These are phyloP conservation scores for Lichtheimia ornata DNA, from an alignment of 371 early-diverging fungal species.

Conservation along the genomic window DNA sequence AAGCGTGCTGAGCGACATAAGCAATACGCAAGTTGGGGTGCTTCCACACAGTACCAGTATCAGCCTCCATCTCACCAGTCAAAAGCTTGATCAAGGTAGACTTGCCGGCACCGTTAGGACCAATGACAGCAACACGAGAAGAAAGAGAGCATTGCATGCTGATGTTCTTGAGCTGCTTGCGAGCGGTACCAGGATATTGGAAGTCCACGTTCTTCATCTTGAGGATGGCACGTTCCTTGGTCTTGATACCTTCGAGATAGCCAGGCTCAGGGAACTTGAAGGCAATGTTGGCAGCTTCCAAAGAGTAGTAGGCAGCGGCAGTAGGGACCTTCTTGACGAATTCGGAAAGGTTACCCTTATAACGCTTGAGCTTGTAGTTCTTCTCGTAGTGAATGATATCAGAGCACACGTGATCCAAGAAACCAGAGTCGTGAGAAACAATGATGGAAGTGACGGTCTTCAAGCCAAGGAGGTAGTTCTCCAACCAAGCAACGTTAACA, in stretches of 20 bases:
- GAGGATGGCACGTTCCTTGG: conserved; percentile 71
- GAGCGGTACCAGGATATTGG: too few species aligned
- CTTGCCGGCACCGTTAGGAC: conserved; percentile 82
- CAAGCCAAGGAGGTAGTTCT: conserved; percentile 72
- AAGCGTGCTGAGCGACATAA: conserved; percentile 90
- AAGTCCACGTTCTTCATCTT: conserved; percentile 65
- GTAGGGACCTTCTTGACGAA: conserved; percentile 81
- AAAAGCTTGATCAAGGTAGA: conserved; percentile 84
- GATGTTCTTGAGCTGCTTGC: conserved; percentile 56
- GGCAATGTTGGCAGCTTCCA: conserved; percentile 56
- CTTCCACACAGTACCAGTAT: conserved; percentile 71
- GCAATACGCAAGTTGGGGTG: conserved; percentile 83
- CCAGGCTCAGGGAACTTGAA: conserved; percentile 77
- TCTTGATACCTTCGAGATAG: conserved; percentile 72
- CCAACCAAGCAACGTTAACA: conserved; percentile 80
- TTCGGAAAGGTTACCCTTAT: conserved; percentile 82
- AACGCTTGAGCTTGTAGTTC: conserved; percentile 74
- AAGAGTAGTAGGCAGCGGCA: conserved; percentile 75
- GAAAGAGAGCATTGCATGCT: conserved; percentile 64
- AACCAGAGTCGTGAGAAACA: conserved; percentile 89
- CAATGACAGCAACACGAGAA: conserved; percentile 75
- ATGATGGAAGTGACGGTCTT: conserved; percentile 79
- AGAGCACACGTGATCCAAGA: conserved; percentile 85
- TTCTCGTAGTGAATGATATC: conserved; percentile 81
- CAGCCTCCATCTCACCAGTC: conserved; percentile 74